phyloP scores from a whole-genome alignment of 495 filamentous ascomycete genomes.

The Usnea hakonensis region DNA sequence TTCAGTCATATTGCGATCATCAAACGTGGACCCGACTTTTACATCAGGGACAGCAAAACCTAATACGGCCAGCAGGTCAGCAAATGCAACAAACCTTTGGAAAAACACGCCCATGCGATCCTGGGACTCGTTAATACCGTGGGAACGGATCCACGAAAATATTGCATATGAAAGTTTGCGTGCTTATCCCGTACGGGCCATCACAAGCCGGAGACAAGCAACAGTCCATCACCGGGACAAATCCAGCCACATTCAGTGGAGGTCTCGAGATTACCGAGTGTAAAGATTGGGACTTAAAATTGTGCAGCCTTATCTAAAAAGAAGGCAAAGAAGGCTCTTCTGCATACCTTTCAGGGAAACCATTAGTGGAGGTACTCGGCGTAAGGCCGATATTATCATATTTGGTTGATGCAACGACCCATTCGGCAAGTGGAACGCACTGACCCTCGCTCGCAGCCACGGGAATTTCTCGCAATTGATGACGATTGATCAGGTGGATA shows the following conservation, averaged over 20 bases:
- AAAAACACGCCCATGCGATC: not conserved
- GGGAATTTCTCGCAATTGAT: not conserved
- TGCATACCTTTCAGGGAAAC: not conserved
- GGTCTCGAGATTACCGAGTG: not conserved
- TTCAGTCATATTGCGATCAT: not conserved
- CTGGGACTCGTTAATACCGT: not conserved
- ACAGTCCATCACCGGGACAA: not conserved
- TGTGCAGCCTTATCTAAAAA: not conserved
- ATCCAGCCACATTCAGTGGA: not conserved
- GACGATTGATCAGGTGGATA: not conserved
- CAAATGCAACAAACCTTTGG: not conserved
- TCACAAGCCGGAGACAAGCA: not conserved
- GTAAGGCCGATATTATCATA: not conserved
- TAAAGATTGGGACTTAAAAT: not conserved
- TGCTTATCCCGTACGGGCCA: not conserved
- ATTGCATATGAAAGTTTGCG: not conserved
- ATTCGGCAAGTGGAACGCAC: not conserved
- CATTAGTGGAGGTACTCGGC: not conserved
- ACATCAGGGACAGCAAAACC: not conserved
- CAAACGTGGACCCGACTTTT: not conserved
- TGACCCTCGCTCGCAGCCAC: not conserved
- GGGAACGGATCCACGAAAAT: not conserved
- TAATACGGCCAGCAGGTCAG: not conserved
- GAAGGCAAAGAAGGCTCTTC: not conserved
- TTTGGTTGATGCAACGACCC: not conserved